Conservation (phyloP, 768 basidiomycete genomes). For the Phaeotremella skinneri region DNA sequence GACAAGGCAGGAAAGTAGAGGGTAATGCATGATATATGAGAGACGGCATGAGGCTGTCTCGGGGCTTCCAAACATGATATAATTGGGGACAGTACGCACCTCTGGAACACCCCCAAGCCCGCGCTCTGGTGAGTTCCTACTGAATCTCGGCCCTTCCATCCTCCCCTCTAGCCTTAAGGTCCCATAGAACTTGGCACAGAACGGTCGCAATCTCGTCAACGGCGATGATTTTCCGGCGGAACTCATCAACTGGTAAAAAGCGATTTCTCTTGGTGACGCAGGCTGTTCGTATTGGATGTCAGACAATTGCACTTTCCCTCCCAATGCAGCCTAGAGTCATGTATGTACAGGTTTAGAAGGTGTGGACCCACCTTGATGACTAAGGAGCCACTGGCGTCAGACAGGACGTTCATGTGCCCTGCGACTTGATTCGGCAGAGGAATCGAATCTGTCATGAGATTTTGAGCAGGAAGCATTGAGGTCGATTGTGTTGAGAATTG, state of each 20-base stretch:
- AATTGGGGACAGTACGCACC: slow-evolving; percentile 20
- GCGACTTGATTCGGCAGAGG: slow-evolving; percentile 48
- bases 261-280: slow-evolving; percentile 47
- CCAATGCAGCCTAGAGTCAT: neutral
- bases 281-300: slow-evolving; percentile 24
- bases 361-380: slow-evolving; percentile 49
- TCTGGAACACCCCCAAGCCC: slow-evolving; percentile 28
- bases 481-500: too few relatives aligned
- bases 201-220: slow-evolving; percentile 52
- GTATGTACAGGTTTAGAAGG: neutral
- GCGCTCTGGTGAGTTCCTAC: slow-evolving; percentile 15
- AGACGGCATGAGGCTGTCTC: too few relatives aligned
- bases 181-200: slow-evolving; percentile 74
- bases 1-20: neutral
- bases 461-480: neutral
- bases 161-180: slow-evolving; percentile 71
- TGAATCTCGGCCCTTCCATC: slow-evolving; percentile 48
- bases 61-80: too few relatives aligned
- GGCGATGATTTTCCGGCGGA: slow-evolving; percentile 17
- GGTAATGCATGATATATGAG: neutral
- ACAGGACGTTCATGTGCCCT: slow-evolving; percentile 48
- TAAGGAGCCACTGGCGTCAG: slow-evolving; percentile 44
- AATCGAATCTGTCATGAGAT: slow-evolving; percentile 8
- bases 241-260: slow-evolving; percentile 48
- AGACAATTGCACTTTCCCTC: neutral